phyloP scores from a whole-genome alignment of 768 basidiomycete species.

The Amanita muscaria region DNA sequence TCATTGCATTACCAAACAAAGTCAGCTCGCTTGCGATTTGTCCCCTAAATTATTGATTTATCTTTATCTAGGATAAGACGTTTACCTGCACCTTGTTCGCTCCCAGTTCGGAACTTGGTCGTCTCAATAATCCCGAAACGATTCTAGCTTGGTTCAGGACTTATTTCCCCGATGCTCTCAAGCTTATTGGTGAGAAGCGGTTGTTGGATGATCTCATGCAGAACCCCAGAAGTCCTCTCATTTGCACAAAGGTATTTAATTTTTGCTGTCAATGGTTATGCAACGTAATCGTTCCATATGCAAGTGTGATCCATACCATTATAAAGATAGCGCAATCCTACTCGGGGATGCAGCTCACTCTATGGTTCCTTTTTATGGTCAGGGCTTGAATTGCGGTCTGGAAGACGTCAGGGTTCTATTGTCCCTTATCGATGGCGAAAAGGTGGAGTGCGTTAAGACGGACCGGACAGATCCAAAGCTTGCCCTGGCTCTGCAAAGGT shows the following conservation, averaged over 20 bases:
- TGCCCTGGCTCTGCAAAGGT: constrained; percentile 60
- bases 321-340: constrained; percentile 78
- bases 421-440: constrained; percentile 61
- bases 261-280: background rate
- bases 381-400: constrained; percentile 95
- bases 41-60: constrained; percentile 8
- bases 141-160: constrained; percentile 69
- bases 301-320: constrained; percentile 84
- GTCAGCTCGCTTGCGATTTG: constrained; percentile 40
- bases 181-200: constrained; percentile 72
- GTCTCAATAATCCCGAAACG: constrained; percentile 46
- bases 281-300: constrained; percentile 8
- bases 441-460: constrained; percentile 41
- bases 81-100: constrained; percentile 98
- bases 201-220: constrained; percentile 69
- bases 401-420: constrained; percentile 93
- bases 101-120: constrained; percentile 68
- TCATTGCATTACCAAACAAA: constrained; percentile 96
- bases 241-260: constrained; percentile 84
- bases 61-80: constrained; percentile 72
- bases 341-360: constrained; percentile 94
- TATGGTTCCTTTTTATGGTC: constrained; percentile 98
- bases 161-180: constrained; percentile 85
- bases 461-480: constrained; percentile 47
- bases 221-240: constrained; percentile 84